Evolutionary conservation across 176 grass and related monocot species (phyloP), one percentile per base, ranked within the genome.

Genomic region (Triticum timopheevii): DNA sequence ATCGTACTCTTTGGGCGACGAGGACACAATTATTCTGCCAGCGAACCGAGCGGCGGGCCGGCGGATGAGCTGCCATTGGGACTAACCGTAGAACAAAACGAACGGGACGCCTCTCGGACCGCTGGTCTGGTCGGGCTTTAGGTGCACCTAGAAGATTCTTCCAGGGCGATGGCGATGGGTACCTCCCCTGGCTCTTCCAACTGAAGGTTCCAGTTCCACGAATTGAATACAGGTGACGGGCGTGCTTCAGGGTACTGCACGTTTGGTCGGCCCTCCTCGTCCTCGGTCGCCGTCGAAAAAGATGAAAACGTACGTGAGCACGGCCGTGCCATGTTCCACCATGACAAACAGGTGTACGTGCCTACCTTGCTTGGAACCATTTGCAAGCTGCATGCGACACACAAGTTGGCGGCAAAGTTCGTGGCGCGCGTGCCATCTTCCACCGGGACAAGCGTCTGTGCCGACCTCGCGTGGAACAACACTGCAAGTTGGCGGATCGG

Each of bases 101-200:
- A 28, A 54, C 33, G 15, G 27, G 59, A 44, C 24, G 24, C 49
- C 25, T 4, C 0, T 27, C 9, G 20, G 22, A 13, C 13, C 7
- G 73, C 40, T 10, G 40, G 20, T 25, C 38, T 35, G 39, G 19
- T 27, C 39, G 59, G 79, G 5, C 34, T 67, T 25, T 52, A 80
- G 76, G 58, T 67, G 42, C 15, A 24, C 67, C 67, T 80, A 83
- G 75, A 84, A 79, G 35, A 31, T 61, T 23, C 20, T 33, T 73
- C 77, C 12, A 35, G 40, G 62, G 6, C 16, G 50, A 54, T 2
- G 13, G 47, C 47, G 47, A 50, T 19, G 50, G 3, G 11, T 64
- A 63, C 1, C 52, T 59, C 4, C n/a, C 12, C 40, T 23, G 52
- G 50, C 56, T 25, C 24, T 8, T 28, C 38, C 54, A n/a, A 50